Base-by-base conservation (phyloP, 1,139 yeast species). In the Magnusiomyces tetraspermus region DNA sequence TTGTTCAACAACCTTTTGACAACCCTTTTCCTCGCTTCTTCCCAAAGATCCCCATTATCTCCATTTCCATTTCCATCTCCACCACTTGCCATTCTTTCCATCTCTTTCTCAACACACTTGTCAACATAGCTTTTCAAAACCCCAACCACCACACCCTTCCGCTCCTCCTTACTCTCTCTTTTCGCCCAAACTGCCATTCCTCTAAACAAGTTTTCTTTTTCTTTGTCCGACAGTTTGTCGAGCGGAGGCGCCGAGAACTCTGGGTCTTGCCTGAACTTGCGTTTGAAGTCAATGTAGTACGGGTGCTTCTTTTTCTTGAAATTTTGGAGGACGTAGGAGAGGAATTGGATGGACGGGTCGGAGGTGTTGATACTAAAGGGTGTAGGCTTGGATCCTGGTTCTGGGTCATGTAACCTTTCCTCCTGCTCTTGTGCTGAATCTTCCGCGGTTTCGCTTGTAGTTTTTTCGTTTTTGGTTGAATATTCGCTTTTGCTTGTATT, bases 211-310 rank as follows among this genome's bases (percentile, higher is more conserved):
- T 61, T 64, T 57, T 76, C 79, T 50, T 68, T 68, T 37, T 69
- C 71, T 40, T 69, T 66, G 33, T 74, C 77, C 1, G 71, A 51
- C 2, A 73, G 56, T 4, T 61, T 61, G 2, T 67, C 55, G 2
- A 57, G 57, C 10, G 26, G 43, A 13, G 8, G 26, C 6, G 23
- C 47, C 15, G 45, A 13, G 54, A 75, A 68, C 28, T 60, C 66
- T 0, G 63, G 58, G 6, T 62, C 63, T 11, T 61, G 63, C 26
- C 71, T 64, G 60, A 64, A 60, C 52, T 69, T 68, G 21, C 78
- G 67, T 56, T 75, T 75, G 60, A 78, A 77, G 49, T 76, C 80
- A n/a, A 71, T 60, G 56, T 71, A 78, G 48, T 71, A 68, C n/a
- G 47, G 47, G 46, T 65, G 54, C 19, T 67, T 69, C 26, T 70